Conservation (phyloP, 345 rosid genomes). For the Melaleuca alternifolia region DNA sequence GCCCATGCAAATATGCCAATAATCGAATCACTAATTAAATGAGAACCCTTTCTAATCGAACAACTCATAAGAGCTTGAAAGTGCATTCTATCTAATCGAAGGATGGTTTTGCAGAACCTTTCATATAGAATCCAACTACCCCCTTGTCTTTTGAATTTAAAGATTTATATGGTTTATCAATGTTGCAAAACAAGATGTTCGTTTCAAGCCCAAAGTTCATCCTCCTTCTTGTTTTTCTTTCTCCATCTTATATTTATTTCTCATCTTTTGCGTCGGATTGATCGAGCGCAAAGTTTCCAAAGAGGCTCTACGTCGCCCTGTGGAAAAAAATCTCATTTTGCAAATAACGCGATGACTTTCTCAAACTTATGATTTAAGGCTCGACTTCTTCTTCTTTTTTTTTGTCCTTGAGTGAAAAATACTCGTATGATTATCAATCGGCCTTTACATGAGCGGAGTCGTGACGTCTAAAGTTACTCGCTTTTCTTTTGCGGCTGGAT, state of each 20-base stretch:
- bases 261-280: neutral
- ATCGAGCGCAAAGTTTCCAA: neutral
- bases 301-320: neutral
- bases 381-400: neutral
- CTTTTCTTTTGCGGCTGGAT: neutral
- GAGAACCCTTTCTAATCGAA: neutral
- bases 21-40: neutral
- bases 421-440: neutral
- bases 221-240: neutral
- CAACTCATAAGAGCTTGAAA: neutral
- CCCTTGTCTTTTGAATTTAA: neutral
- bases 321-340: neutral
- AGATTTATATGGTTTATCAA: neutral
- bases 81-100: neutral
- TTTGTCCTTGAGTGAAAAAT: neutral
- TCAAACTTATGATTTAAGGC: neutral
- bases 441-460: neutral
- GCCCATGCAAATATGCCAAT: neutral
- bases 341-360: neutral
- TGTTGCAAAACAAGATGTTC: neutral
- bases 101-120: neutral
- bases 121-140: neutral
- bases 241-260: neutral
- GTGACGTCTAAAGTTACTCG: neutral
- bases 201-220: neutral